Percentiles rank a stretch among this genome's conserved stretches.
phyloP scores from a whole-genome alignment of 2,329 filamentous ascomycete genomes.

The Colletotrichum orchidophilum region DNA sequence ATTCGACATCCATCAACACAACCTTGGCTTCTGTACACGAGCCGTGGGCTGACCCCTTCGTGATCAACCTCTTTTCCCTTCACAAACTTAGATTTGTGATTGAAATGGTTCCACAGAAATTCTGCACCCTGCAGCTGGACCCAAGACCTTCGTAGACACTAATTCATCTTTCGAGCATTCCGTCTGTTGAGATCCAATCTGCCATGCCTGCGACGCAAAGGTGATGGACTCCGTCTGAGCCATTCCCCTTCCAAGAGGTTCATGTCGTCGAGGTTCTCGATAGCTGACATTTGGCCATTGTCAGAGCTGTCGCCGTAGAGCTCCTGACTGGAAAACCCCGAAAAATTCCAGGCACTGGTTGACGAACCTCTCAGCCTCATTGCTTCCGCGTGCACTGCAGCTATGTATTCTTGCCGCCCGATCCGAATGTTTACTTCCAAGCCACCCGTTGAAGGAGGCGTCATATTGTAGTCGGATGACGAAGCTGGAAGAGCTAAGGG shows the following conservation, averaged over 20 bases:
- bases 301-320: neutral
- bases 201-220: slow-evolving; percentile 19
- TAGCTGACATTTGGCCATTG: neutral
- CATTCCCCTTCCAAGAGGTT: slow-evolving; percentile 33
- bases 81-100: neutral
- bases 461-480: slow-evolving; percentile 38
- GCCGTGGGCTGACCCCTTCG: neutral
- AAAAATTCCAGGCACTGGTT: neutral
- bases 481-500: slow-evolving; percentile 21
- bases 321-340: neutral
- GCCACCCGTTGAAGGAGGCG: slow-evolving; percentile 28
- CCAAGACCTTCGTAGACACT: neutral
- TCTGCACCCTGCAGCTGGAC: no score
- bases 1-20: neutral
- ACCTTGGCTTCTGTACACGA: neutral
- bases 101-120: neutral
- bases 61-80: neutral
- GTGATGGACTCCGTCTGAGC: slow-evolving; percentile 36
- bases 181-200: neutral
- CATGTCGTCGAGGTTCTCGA: slow-evolving; percentile 4
- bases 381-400: neutral
- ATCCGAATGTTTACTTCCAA: neutral
- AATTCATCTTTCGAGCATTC: neutral
- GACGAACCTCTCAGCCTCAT: neutral
- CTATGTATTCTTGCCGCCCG: neutral